phyloP scores from a whole-genome alignment of 2,329 filamentous ascomycete species.

The Endothia cerciana region DNA sequence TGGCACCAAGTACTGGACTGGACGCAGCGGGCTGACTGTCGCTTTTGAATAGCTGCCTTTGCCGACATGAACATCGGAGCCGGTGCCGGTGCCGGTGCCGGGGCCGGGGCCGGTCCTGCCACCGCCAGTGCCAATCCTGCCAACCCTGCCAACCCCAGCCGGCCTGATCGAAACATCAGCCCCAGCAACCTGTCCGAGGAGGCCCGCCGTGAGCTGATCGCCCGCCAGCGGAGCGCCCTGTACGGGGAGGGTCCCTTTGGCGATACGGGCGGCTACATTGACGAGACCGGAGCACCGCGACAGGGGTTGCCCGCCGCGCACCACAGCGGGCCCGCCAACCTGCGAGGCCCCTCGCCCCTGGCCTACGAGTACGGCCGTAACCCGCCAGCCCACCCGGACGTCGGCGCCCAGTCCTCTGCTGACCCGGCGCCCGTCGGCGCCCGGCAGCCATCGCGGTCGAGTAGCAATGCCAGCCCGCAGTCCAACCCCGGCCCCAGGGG shows the following conservation, averaged over 20 bases:
- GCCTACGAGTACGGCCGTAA: constrained; percentile 67
- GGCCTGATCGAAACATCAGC: constrained; percentile 81
- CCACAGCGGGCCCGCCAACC: constrained; percentile 63
- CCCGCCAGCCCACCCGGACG: constrained; percentile 55
- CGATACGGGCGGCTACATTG: constrained; percentile 67
- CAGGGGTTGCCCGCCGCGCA: constrained; percentile 66
- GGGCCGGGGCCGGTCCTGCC: constrained; percentile 30
- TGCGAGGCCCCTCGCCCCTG: constrained; percentile 79
- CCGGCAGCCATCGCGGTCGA: constrained; percentile 68
- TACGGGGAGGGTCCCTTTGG: constrained; percentile 80
- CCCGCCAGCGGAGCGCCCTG: constrained; percentile 90
- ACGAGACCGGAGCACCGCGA: constrained; percentile 68
- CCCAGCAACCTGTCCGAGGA: constrained; percentile 89
- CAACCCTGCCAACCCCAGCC: constrained; percentile 55
- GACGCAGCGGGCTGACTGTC: constrained; percentile 36
- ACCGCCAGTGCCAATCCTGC: constrained; percentile 13
- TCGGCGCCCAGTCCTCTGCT: constrained; percentile 47
- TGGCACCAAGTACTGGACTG: constrained; percentile 18
- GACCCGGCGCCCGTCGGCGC: constrained; percentile 50
- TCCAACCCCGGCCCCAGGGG: constrained; percentile 66
- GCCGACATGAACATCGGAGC: constrained; percentile 47
- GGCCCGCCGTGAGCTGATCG: constrained; percentile 92
- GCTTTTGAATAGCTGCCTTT: constrained; percentile 53
- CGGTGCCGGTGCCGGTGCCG: constrained; percentile 39
- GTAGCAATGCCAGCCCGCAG: constrained; percentile 85